phyloP scores from a whole-genome alignment of 768 basidiomycete species.

The Macrolepiota albuminosa region DNA sequence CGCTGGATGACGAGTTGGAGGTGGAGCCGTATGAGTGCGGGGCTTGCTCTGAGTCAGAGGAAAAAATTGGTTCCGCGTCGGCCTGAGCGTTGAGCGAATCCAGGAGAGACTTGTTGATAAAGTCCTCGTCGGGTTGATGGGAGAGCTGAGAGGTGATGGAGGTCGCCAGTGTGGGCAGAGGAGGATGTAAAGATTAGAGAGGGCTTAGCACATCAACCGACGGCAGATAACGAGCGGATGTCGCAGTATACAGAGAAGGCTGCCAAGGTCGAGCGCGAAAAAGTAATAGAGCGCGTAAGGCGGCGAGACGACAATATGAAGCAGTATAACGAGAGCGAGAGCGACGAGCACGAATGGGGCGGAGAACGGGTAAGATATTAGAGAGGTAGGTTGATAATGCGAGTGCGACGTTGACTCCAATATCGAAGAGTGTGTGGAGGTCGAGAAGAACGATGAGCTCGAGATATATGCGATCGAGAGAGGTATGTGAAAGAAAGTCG shows the following conservation, averaged over 20 bases:
- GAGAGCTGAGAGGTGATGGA: conserved; percentile 33
- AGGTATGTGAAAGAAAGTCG: conserved; percentile 46
- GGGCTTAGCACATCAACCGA: conserved; percentile 29
- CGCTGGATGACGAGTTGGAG: conserved; percentile 46
- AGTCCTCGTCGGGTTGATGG: conserved; percentile 65
- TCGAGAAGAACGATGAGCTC: conserved; percentile 26
- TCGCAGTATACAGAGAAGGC: conserved; percentile 9
- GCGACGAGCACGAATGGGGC: conserved; percentile 12
- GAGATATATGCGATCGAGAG: conserved; percentile 40
- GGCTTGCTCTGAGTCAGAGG: conserved; percentile 48
- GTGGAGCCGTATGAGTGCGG: conserved; percentile 43
- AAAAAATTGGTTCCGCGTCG: conserved; percentile 66
- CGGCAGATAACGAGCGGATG: conserved; percentile 13
- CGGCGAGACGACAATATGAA: conserved; percentile 13
- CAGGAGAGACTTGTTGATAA: conserved; percentile 80
- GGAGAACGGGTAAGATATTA: conserved; percentile 8
- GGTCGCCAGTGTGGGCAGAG: conserved; percentile 49
- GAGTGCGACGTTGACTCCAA: conserved; percentile 17
- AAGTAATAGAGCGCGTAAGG: conserved; percentile 21
- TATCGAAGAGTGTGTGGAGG: conserved; percentile 17
- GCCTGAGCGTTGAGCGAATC: conserved; percentile 82
- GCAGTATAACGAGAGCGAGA: conserved; percentile 11
- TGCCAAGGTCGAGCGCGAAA: conserved; percentile 11
- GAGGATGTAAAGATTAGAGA: conserved; percentile 12
- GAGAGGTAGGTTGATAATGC: conserved; percentile 8